phyloP scores from a whole-genome alignment of 1,139 yeast genomes.

The Kluyveromyces sp. region DNA sequence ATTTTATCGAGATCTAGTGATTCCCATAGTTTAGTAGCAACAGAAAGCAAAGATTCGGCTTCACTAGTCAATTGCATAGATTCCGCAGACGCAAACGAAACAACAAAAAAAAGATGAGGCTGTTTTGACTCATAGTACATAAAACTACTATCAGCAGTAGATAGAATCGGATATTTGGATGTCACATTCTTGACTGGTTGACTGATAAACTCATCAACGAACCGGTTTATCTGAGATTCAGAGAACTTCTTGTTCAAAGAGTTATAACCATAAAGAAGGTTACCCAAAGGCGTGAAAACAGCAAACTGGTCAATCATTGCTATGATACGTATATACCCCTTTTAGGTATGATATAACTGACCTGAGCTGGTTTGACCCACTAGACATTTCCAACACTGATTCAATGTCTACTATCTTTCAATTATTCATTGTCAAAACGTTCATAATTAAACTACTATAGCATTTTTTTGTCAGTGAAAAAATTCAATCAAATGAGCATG shows the following conservation, averaged over 20 bases:
- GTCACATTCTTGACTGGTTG: constrained; percentile 25
- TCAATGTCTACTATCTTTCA: too few relatives aligned
- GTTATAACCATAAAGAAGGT: constrained; percentile 44
- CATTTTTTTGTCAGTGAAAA: too few relatives aligned
- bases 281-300: constrained; percentile 50
- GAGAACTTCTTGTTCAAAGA: constrained; percentile 40
- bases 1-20: constrained; percentile 23
- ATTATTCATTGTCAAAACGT: too few relatives aligned
- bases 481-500: too few relatives aligned
- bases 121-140: constrained; percentile 24
- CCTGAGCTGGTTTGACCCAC: too few relatives aligned
- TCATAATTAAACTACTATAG: too few relatives aligned
- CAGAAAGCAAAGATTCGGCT: constrained; percentile 25
- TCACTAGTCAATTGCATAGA: constrained; percentile 29
- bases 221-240: constrained; percentile 44
- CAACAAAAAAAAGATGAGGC: constrained; percentile 26
- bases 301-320: constrained; percentile 49
- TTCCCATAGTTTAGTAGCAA: constrained; percentile 24
- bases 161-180: constrained; percentile 31
- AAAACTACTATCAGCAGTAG: constrained; percentile 30
- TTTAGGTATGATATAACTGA: background rate
- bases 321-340: background rate
- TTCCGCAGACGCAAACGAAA: constrained; percentile 27
- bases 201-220: constrained; percentile 34
- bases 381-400: too few relatives aligned